Evolutionary conservation across 176 grass and related monocot species (phyloP), one percentile per base, ranked within the genome.

Genomic region (Raddia guianensis): DNA sequence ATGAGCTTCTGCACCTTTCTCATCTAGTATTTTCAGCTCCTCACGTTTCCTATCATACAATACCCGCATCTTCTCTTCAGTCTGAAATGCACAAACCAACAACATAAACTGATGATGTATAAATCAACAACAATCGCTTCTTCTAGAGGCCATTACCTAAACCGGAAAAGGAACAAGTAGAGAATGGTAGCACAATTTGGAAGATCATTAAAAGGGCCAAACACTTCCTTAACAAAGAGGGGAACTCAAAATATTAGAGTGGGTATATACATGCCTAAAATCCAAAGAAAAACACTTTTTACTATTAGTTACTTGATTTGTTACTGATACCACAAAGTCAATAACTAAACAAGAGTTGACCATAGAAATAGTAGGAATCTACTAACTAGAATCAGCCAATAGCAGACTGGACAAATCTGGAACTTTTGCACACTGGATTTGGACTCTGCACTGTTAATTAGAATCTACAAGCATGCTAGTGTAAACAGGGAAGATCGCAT

Each of bases 1-100:
- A 27, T 88, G 63, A 69, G 86, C 79, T 80, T 99, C 97, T n/a
- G 93, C 93, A 21, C 97, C 97, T 81, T 76, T 99, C 35, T 99
- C 82, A 65, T 80, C 89, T 49, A 96, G 64, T 20, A 90, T 86
- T 80, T 87, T 91, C 72, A 93, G 64, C 50, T 99, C 77, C 71
- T 90, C 76, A 0, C 84, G 85, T 88, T 99, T 93, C 68, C 50
- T 84, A 44, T 93, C 91, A 27, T 99, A 99, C 56, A 88, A 70
- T 44, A 86, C 79, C 46, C 97, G 84, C 85, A 96, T 91, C 67
- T 80, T 81, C 73, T 99, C 97, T 69, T 99, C 97, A 51, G 76
- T 76, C 97, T 99, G 83, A 72, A 90, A 72, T 62, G 72, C 45
- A 12, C 34, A 72, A 75, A 53, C 37, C 37, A 40, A 40, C 37